These are phyloP conservation scores for Candida mattraensis DNA, from an alignment of 805 yeast species.

Conservation along the genomic window DNA sequence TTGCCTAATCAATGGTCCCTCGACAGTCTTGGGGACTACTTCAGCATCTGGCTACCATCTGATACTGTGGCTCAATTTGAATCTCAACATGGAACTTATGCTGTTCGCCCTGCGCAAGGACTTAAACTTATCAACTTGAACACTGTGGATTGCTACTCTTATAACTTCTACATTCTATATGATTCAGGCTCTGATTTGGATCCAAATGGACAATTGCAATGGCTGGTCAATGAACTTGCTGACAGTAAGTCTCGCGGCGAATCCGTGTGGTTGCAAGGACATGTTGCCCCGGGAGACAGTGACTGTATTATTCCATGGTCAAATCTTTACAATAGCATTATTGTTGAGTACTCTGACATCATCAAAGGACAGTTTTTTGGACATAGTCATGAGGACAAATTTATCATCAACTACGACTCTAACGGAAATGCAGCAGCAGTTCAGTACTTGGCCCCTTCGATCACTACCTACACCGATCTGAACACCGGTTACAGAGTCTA, in stretches of 20 bases:
- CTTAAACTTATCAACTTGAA: conserved; percentile 3
- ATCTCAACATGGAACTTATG: background rate
- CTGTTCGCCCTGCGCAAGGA: conserved; percentile 4
- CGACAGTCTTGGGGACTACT: conserved; percentile 2
- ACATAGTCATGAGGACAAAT: conserved; percentile 5
- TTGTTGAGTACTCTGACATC: conserved; percentile 3
- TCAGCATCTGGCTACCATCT: conserved; percentile 1
- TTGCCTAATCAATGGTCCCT: conserved; percentile 2
- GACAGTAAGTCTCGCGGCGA: conserved; percentile 1
- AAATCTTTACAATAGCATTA: conserved; percentile 2
- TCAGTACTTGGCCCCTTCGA: conserved; percentile 2
- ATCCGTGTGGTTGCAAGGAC: conserved; percentile 1
- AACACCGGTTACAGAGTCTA: conserved; percentile 5
- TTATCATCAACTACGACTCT: conserved; percentile 1
- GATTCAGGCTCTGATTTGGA: conserved; percentile 1
- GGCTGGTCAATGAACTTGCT: conserved; percentile 2
- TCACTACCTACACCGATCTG: conserved; percentile 4
- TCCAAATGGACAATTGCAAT: conserved; percentile 2
- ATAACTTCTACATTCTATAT: conserved; percentile 1
- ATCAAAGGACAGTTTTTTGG: conserved; percentile 4
- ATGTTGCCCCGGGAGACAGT: conserved; percentile 2
- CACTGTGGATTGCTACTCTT: conserved; percentile 2
- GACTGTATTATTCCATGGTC: conserved; percentile 4
- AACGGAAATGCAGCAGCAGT: conserved; percentile 1
- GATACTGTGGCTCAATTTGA: conserved; percentile 1